Evolutionary conservation across 163 green algal genomes (phyloP).

Genomic region (Chlamydomonas reinhardtii): DNA sequence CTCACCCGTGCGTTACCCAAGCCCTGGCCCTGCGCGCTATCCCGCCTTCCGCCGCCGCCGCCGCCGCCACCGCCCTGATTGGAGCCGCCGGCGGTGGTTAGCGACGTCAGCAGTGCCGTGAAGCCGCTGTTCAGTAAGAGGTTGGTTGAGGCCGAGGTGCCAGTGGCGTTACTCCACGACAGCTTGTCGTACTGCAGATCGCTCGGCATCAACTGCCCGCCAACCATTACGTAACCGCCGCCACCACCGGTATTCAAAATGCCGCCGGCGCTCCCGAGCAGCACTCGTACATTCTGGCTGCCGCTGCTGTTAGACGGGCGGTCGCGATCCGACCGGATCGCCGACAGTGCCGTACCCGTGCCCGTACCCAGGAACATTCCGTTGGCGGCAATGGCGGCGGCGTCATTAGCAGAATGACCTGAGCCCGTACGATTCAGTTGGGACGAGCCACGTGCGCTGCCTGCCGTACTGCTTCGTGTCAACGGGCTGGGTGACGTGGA

Average conservation of each 20-base stretch:
- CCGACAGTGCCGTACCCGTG: not conserved
- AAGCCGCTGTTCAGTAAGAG: constrained; percentile 26
- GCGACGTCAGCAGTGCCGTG: constrained; percentile 32
- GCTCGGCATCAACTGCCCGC: constrained; percentile 34
- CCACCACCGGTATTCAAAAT: not conserved
- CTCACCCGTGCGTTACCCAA: no score
- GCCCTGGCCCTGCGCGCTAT: not conserved
- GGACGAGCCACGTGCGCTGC: no score
- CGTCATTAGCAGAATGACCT: no score
- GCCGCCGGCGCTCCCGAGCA: not conserved
- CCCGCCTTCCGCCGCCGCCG: not conserved
- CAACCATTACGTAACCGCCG: not conserved
- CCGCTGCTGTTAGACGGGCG: not conserved
- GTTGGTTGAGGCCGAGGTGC: constrained; percentile 26
- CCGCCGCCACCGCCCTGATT: not conserved
- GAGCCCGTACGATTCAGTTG: no score
- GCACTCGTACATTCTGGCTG: not conserved
- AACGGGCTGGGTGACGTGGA: no score
- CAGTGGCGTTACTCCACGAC: constrained; percentile 35
- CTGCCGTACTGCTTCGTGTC: no score
- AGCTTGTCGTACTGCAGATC: constrained; percentile 44
- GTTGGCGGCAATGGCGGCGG: not conserved
- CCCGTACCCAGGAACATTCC: not conserved
- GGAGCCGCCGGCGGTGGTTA: constrained; percentile 22
- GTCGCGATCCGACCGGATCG: not conserved